Percentiles rank a stretch among this genome's conserved stretches.
phyloP scores from a whole-genome alignment of 2,329 filamentous ascomycete genomes.

The Ophiostoma quercus region DNA sequence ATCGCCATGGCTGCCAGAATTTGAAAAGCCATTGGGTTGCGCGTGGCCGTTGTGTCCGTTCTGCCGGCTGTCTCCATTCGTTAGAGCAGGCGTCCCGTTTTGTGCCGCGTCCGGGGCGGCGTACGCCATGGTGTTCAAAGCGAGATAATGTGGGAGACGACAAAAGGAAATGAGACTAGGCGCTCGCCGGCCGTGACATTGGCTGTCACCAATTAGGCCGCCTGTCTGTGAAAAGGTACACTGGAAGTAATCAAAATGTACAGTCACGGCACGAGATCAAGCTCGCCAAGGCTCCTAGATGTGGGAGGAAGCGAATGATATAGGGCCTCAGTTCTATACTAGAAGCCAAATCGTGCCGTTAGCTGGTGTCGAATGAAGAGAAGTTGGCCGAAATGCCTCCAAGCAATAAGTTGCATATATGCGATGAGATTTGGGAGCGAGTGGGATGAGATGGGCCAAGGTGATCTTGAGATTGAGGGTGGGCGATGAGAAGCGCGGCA shows the following conservation, averaged over 20 bases:
- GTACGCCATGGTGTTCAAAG: background rate
- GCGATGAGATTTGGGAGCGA: background rate
- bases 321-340: background rate
- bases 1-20: background rate
- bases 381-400: background rate
- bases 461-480: background rate
- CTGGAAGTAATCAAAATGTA: background rate
- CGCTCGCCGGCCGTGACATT: background rate
- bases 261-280: background rate
- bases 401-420: background rate
- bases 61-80: background rate
- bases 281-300: background rate
- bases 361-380: background rate
- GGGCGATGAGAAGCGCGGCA: slow-evolving; percentile 2
- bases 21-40: background rate
- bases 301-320: background rate
- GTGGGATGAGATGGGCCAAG: background rate
- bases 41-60: background rate
- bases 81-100: background rate
- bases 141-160: background rate
- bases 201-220: background rate
- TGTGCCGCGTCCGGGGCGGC: slow-evolving; percentile 1
- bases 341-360: background rate
- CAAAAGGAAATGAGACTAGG: background rate
- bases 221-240: background rate